Conservation (phyloP, 257 asterid species). For the Dorcoceras hygrometricum region DNA sequence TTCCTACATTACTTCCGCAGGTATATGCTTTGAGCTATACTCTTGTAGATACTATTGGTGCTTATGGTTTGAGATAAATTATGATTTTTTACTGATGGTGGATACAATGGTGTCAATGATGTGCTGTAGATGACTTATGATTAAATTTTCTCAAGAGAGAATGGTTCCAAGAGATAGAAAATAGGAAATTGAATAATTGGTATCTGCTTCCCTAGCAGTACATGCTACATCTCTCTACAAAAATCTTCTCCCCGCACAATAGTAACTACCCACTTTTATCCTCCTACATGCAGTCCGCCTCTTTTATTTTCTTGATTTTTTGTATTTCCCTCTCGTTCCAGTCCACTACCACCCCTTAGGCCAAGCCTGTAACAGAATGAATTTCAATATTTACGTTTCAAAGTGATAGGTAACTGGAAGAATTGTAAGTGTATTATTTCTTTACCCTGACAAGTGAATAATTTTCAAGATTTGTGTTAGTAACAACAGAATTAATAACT, state of each 20-base stretch:
- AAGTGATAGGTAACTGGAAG: not conserved
- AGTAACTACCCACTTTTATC: not conserved
- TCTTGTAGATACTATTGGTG: slow-evolving; percentile 8
- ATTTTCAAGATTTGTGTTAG: slow-evolving; percentile 15
- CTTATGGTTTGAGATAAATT: not conserved
- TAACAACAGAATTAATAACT: slow-evolving; percentile 1
- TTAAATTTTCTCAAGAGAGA: not conserved
- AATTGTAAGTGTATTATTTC: slow-evolving; percentile 7
- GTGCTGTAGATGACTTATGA: not conserved
- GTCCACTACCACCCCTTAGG: not conserved
- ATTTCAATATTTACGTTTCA: too few species aligned
- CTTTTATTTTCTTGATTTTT: not conserved
- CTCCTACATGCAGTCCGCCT: not conserved
- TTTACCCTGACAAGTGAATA: slow-evolving; percentile 11
- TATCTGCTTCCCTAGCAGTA: not conserved
- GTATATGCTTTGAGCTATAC: slow-evolving; percentile 36
- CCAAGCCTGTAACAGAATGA: too few species aligned
- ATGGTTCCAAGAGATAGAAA: not conserved
- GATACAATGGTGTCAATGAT: too few species aligned
- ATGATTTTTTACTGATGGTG: not conserved
- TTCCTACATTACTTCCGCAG: slow-evolving; percentile 87
- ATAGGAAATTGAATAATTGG: too few species aligned
- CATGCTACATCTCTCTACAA: too few species aligned
- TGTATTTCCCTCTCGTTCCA: not conserved
- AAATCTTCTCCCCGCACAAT: too few species aligned